phyloP scores from a whole-genome alignment of 345 rosid species.

The Salix caprea region DNA sequence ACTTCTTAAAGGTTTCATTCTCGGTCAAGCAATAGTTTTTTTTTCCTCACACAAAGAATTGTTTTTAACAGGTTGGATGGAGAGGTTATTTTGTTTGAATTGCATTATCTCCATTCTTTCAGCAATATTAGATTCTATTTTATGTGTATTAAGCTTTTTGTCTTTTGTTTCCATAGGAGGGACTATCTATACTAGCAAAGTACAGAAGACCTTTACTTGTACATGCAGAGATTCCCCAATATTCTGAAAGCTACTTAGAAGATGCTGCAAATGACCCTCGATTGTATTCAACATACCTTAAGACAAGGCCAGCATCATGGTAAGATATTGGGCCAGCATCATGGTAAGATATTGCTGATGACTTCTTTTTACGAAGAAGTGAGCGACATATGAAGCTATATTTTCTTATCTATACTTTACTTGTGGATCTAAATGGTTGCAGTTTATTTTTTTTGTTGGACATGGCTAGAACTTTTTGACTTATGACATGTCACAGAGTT shows the following conservation, averaged over 20 bases:
- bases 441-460: not conserved
- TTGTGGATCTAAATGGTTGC: not conserved
- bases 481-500: not conserved
- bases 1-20: not conserved
- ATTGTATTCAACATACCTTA: conserved; percentile 71
- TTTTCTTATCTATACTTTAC: not conserved
- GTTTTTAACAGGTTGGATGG: too few relatives aligned
- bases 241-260: conserved; percentile 24
- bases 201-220: conserved; percentile 86
- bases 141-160: not conserved
- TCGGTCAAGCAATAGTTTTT: not conserved
- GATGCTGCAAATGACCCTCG: conserved; percentile 46
- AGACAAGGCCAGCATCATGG: conserved; percentile 81
- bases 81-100: not conserved
- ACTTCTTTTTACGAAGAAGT: not conserved
- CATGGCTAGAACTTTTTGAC: not conserved
- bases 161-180: conserved; percentile 54
- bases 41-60: not conserved
- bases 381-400: not conserved
- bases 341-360: conserved; percentile 43
- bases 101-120: not conserved
- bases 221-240: conserved; percentile 72
- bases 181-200: conserved; percentile 70
- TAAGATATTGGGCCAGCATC: conserved; percentile 60
- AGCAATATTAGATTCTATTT: too few relatives aligned